These are phyloP conservation scores for Artemisia annua DNA, from an alignment of 129 eudicot species.

Conservation along the genomic window DNA sequence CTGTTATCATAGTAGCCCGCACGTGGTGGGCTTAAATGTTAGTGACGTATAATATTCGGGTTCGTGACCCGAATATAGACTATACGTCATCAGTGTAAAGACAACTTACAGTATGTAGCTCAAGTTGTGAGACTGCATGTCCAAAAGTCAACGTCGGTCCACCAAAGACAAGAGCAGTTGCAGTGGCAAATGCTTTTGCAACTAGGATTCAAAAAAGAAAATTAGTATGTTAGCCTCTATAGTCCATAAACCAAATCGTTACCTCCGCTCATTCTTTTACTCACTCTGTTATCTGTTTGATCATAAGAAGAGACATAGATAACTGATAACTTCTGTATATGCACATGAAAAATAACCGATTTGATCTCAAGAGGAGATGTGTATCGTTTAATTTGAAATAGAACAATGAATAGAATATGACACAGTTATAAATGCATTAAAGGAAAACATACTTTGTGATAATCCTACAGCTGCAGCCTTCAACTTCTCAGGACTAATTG, in stretches of 20 bases:
- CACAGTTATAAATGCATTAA: not conserved
- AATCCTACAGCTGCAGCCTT: slow-evolving; percentile 84
- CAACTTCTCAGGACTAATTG: slow-evolving; percentile 58
- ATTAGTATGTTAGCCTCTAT: no score
- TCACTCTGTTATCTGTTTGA: no score
- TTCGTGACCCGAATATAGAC: no score
- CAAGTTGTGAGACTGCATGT: slow-evolving; percentile 63
- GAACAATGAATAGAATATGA: not conserved
- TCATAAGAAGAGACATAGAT: no score
- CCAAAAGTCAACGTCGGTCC: slow-evolving; percentile 68
- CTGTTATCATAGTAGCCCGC: no score
- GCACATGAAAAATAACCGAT: not conserved
- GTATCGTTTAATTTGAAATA: not conserved
- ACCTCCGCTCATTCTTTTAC: no score
- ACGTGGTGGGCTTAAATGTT: no score
- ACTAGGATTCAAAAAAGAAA: slow-evolving; percentile 36
- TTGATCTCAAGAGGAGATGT: not conserved
- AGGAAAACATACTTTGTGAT: slow-evolving; percentile 57
- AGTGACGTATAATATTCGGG: no score
- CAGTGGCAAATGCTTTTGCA: slow-evolving; percentile 83
- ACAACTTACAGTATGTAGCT: slow-evolving; percentile 65
- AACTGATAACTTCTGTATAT: no score
- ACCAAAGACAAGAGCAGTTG: slow-evolving; percentile 82
- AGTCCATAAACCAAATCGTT: no score
- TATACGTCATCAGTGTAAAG: no score